Evolutionary conservation across 441 rosid species (phyloP).

Genomic region (Pelargonium citronellum): DNA sequence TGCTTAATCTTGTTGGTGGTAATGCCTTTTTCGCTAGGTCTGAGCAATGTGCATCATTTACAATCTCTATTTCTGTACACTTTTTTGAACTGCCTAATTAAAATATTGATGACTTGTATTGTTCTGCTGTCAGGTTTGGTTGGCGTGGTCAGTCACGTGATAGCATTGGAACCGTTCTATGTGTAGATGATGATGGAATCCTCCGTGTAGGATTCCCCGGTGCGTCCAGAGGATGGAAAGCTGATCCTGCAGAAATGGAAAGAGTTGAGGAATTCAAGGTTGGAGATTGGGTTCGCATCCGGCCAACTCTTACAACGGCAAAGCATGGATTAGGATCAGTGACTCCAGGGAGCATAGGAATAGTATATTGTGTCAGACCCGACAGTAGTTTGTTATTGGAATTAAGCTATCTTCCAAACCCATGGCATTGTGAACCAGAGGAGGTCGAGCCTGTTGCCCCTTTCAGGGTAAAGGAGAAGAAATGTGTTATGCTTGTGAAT

Average conservation of each 20-base stretch:
- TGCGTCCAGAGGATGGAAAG: slow-evolving; percentile 99
- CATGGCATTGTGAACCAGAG: slow-evolving; percentile 99
- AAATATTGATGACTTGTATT: slow-evolving; percentile 19
- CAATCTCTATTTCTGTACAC: neutral
- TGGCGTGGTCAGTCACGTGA: slow-evolving; percentile 97
- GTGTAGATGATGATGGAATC: slow-evolving; percentile 98
- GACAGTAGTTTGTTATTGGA: slow-evolving; percentile 89
- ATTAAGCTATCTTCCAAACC: slow-evolving; percentile 83
- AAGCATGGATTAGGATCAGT: slow-evolving; percentile 96
- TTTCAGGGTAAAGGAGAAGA: slow-evolving; percentile 57
- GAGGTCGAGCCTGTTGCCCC: slow-evolving; percentile 93
- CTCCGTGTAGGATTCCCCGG: slow-evolving; percentile 99
- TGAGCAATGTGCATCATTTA: neutral
- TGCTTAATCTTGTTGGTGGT: neutral
- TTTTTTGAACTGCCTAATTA: slow-evolving; percentile 10
- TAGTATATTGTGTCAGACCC: slow-evolving; percentile 90
- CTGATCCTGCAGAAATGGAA: slow-evolving; percentile 99
- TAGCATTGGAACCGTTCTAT: slow-evolving; percentile 91
- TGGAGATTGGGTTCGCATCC: slow-evolving; percentile 99
- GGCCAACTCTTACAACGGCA: slow-evolving; percentile 86
- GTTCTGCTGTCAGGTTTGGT: slow-evolving; percentile 61
- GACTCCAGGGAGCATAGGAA: slow-evolving; percentile 96
- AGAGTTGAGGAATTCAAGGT: slow-evolving; percentile 99
- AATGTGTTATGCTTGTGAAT: slow-evolving; percentile 11
- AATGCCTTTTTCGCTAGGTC: neutral